Conservation (phyloP, 352 stramenopile genomes). For the Phytophthora fragariaefolia region DNA sequence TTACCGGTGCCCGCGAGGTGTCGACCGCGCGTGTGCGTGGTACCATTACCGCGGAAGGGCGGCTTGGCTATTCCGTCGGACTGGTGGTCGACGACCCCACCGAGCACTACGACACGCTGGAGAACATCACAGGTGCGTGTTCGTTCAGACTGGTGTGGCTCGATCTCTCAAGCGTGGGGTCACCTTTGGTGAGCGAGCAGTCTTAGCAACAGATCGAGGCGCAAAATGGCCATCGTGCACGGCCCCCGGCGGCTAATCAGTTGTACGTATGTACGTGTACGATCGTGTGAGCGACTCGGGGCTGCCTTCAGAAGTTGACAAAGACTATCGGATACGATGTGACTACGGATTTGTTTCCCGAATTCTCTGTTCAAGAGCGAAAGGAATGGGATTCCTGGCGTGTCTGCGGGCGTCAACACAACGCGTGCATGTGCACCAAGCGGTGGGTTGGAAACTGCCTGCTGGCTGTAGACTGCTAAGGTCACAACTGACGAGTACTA, state of each 20-base stretch:
- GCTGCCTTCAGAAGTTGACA: no score
- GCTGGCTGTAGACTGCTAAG: not conserved
- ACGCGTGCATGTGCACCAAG: not conserved
- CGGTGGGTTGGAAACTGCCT: not conserved
- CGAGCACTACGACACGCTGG: constrained; percentile 41
- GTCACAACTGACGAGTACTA: no score
- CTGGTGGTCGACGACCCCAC: not conserved
- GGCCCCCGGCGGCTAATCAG: constrained; percentile 35
- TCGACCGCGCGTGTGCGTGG: constrained; percentile 42
- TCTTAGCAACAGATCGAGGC: constrained; percentile 47
- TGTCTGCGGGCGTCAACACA: not conserved
- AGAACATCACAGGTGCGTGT: constrained; percentile 60
- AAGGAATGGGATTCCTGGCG: not conserved
- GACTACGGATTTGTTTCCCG: not conserved
- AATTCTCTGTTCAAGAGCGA: not conserved
- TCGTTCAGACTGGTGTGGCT: constrained; percentile 14
- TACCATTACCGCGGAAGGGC: not conserved
- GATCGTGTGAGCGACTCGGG: no score
- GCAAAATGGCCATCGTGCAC: constrained; percentile 3
- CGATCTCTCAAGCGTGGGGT: not conserved
- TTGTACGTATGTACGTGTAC: no score
- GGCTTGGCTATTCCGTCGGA: not conserved
- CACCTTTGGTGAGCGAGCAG: not conserved
- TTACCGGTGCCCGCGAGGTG: constrained; percentile 31
- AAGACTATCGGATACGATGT: no score